Base-by-base conservation (phyloP, 176 grass and related monocot genomes). In the Oryza longistaminata region DNA sequence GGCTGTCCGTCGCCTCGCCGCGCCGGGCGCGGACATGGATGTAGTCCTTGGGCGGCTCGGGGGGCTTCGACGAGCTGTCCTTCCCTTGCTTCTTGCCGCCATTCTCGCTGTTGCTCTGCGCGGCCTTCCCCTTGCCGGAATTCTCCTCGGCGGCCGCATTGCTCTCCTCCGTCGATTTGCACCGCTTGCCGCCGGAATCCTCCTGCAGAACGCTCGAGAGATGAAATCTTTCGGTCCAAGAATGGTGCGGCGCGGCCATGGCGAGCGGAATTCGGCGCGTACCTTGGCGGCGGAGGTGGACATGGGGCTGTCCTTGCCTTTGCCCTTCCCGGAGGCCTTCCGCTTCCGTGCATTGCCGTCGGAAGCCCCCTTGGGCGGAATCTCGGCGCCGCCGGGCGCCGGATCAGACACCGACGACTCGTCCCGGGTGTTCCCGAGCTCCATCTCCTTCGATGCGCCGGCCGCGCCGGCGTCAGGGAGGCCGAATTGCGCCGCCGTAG, bases 1-100 rank as follows among this genome's bases (percentile, higher is more conserved):
- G 97, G 84, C 90, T 99, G 76, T 99, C 97, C 35, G 97, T 99
- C 13, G 97, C 97, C 88, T 99, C 92, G 13, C 97, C 97, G 80
- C 97, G 92, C 86, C 97, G 75, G 11, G 93, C 93, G 77, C 97
- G 89, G 78, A 99, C 97, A 82, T 99, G 97, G 73, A 99, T 99
- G 75, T 92, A 99, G 81, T 99, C 97, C 73, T 91, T 94, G 4
- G 82, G 93, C 35, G 93, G 90, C 74, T 96, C 96, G 1, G 78
- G 64, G 11, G 19, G 25, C 68, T 93, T 93, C 2, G 89, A 74
- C 1, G 70, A 31, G 79, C 72, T 82, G 35, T 94, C 88, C 87
- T 93, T 95, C 4, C 91, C 93, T 62, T 93, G 84, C 75, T 82
- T 92, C 76, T 90, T 90, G 16, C 39, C 35, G 49, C 89, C 87